A percentile compares a stretch with the other conserved stretches of the same genome.
These are phyloP conservation scores for Penstemon eatonii DNA, from an alignment of 257 asterid species.

Conservation along the genomic window DNA sequence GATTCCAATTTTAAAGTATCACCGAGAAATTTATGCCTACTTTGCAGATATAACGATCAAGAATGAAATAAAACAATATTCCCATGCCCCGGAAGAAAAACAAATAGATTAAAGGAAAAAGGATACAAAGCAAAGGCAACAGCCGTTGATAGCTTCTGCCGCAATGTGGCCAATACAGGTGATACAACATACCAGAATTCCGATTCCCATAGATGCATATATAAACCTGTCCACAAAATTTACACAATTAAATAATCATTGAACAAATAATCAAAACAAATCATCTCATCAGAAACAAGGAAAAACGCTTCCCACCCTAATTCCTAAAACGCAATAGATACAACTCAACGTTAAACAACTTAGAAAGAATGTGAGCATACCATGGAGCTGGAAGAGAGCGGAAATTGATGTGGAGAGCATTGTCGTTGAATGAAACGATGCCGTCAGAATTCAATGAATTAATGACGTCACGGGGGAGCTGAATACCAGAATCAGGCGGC, in stretches of 20 bases:
- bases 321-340: background rate
- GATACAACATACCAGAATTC: slow-evolving; percentile 58
- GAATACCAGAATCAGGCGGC: slow-evolving; percentile 27
- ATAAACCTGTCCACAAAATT: slow-evolving; percentile 61
- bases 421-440: slow-evolving; percentile 18
- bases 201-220: slow-evolving; percentile 71
- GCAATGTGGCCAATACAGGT: slow-evolving; percentile 71
- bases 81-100: slow-evolving; percentile 4
- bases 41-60: slow-evolving; percentile 1
- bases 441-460: slow-evolving; percentile 23
- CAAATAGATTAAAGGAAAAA: slow-evolving; percentile 15
- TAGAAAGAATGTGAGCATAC: slow-evolving; percentile 31
- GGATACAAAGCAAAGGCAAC: slow-evolving; percentile 96
- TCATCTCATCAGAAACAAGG: slow-evolving; percentile 3
- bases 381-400: slow-evolving; percentile 67
- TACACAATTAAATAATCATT: slow-evolving; percentile 11
- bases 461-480: slow-evolving; percentile 25
- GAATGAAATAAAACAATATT: slow-evolving; percentile 1
- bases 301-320: slow-evolving; percentile 19
- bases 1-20: background rate
- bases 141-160: slow-evolving; percentile 81
- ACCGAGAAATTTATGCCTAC: background rate
- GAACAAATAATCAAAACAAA: slow-evolving; percentile 3
- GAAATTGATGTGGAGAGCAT: slow-evolving; percentile 34
- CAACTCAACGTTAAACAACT: background rate